Evolutionary conservation across 1,284 basidiomycete species (phyloP).

Genomic region (Microbotryomycetes sp.): DNA sequence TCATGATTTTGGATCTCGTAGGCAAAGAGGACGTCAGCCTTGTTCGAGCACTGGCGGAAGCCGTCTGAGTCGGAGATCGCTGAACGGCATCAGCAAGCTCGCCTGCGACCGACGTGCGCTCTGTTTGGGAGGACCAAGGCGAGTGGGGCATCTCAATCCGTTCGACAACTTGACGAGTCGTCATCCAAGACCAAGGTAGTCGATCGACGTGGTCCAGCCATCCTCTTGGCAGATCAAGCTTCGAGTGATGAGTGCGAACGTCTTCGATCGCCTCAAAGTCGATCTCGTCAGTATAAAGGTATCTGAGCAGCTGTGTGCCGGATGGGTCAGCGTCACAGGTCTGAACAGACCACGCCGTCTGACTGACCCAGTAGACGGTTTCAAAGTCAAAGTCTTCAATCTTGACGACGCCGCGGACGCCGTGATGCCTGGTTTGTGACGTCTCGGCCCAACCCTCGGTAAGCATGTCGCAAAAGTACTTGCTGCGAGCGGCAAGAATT

Average conservation of each 20-base stretch:
- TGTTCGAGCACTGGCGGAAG: background rate
- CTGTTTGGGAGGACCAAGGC: constrained; percentile 51
- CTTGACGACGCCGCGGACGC: constrained; percentile 45
- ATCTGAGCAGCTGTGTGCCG: constrained; percentile 59
- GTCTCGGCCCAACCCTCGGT: constrained; percentile 61
- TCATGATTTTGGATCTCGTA: background rate
- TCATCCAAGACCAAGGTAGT: background rate
- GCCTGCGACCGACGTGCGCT: constrained; percentile 50
- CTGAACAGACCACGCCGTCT: background rate
- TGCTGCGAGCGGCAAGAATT: constrained; percentile 61
- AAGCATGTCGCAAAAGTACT: constrained; percentile 74
- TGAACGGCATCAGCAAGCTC: too few species aligned
- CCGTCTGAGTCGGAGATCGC: constrained; percentile 10
- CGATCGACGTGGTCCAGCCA: background rate
- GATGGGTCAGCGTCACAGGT: background rate
- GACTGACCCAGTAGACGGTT: constrained; percentile 61
- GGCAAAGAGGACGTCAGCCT: background rate
- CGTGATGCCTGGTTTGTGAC: constrained; percentile 19
- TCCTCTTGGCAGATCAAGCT: background rate
- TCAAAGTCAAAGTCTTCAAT: constrained; percentile 76
- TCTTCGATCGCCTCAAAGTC: constrained; percentile 51
- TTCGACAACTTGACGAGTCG: constrained; percentile 47
- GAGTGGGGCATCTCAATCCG: constrained; percentile 44
- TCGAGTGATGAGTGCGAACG: constrained; percentile 32
- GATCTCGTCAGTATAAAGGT: constrained; percentile 61